Evolutionary conservation across 1,284 basidiomycete genomes (phyloP), one percentile per base, ranked within the genome.

Genomic region (Moesziomyces aphidis): DNA sequence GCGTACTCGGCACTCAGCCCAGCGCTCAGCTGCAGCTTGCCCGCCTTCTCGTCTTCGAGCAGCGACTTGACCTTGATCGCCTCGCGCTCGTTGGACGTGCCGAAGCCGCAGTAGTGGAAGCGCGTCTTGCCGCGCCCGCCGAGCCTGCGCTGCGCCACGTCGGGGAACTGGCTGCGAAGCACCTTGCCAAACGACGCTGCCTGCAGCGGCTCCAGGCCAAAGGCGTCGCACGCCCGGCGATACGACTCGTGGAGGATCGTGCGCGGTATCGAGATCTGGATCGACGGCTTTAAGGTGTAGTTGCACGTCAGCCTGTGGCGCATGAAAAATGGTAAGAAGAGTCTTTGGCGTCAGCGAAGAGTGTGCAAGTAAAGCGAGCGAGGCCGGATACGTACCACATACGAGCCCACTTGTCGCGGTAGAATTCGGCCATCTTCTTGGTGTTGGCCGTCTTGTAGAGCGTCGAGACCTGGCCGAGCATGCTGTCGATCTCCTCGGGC

Each of bases 191-290:
- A 76, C 5, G 73, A 76, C 19, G 73, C 73, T 4, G 73, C 73
- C 55, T 76, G 73, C 13, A 76, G 61, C 15, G 73, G 68, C 44
- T 76, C 73, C 13, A 76, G 53, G 22, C 68, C 68, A 21, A 72
- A 68, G 2, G 68, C 54, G 31, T 76, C 73, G 50, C 73, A 76
- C 1, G 73, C 61, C 26, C 64, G 63, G n/a, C 73, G 73, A 48
- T 76, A 76, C 17, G 73, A 76, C 48, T 76, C 73, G 55, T 76
- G 73, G 61, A 76, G 24, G 42, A 76, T 76, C 15, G 73, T 76
- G 15, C 73, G 59, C 4, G 73, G 73, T 23, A 76, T 72, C 52
- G 73, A 76, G 52, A 76, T 76, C 57, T 76, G 73, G 47, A 76
- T 76, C 22, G 73, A 76, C 0, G 73, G 61, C 61, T 76, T 76